Percentiles rank a stretch among this genome's conserved stretches.
phyloP scores from a whole-genome alignment of 768 basidiomycete species.

The Pleurotus eryngii region DNA sequence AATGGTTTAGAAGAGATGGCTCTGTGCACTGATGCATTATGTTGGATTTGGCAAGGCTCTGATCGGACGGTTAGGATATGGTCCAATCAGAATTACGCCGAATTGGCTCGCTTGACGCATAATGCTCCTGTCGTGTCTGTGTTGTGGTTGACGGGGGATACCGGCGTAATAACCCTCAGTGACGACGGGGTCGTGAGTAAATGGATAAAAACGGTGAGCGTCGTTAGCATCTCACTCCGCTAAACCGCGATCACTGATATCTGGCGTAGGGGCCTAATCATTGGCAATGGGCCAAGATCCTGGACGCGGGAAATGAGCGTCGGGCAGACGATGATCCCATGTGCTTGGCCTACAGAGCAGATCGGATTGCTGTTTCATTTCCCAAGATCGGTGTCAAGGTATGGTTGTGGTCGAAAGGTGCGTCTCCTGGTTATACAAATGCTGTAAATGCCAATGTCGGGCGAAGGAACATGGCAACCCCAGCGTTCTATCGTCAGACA shows the following conservation, averaged over 20 bases:
- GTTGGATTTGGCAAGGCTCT: constrained; percentile 33
- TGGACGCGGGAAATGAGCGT: constrained; percentile 43
- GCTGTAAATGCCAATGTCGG: background rate
- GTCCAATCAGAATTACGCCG: constrained; percentile 43
- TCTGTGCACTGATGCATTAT: background rate
- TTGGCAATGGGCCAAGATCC: constrained; percentile 56
- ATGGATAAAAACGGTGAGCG: constrained; percentile 55
- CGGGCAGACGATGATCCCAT: constrained; percentile 33
- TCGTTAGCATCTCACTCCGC: background rate
- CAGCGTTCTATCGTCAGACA: constrained; percentile 63
- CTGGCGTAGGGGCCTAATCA: constrained; percentile 38
- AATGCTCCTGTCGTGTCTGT: constrained; percentile 45
- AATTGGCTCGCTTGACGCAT: constrained; percentile 56
- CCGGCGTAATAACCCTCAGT: constrained; percentile 53
- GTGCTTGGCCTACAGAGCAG: constrained; percentile 53
- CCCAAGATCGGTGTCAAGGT: constrained; percentile 58
- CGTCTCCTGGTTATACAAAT: background rate
- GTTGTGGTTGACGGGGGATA: constrained; percentile 58
- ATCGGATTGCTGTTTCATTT: constrained; percentile 61
- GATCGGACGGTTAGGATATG: constrained; percentile 66
- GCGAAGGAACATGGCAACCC: constrained; percentile 56
- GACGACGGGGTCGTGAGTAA: constrained; percentile 56
- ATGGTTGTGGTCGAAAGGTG: constrained; percentile 63
- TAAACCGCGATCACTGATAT: background rate
- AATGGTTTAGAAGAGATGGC: background rate